A percentile compares a stretch with the other conserved stretches of the same genome.
Conservation (phyloP, 1,139 yeast species). For the Saccharomyces hybrid region DNA sequence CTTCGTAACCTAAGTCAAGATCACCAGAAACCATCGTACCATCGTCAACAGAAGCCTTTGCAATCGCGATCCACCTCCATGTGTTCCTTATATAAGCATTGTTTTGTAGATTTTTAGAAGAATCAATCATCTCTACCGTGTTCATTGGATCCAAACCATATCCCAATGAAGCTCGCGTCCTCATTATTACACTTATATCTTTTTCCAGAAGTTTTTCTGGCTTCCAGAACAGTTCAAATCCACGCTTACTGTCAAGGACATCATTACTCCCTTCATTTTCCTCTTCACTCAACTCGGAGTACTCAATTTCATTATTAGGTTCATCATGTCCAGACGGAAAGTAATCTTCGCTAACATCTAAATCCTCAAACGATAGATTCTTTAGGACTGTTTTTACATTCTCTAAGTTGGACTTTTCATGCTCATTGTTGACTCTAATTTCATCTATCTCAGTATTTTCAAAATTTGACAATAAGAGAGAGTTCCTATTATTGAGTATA, state of each 20-base stretch:
- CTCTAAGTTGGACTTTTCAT: slow-evolving; percentile 32
- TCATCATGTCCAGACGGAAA: slow-evolving; percentile 19
- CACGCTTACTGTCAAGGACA: slow-evolving; percentile 18
- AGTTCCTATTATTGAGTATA: slow-evolving; percentile 64
- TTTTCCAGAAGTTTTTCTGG: slow-evolving; percentile 40
- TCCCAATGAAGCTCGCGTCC: slow-evolving; percentile 63
- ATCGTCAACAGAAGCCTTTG: slow-evolving; percentile 57
- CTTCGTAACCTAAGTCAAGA: slow-evolving; percentile 79
- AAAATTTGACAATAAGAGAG: slow-evolving; percentile 60
- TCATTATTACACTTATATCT: slow-evolving; percentile 61
- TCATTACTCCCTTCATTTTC: slow-evolving; percentile 18
- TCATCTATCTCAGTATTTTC: slow-evolving; percentile 33
- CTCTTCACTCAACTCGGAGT: not conserved
- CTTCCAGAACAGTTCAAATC: slow-evolving; percentile 24
- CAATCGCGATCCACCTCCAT: slow-evolving; percentile 85
- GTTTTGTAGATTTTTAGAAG: slow-evolving; percentile 44
- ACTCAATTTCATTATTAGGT: slow-evolving; percentile 10
- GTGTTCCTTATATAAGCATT: slow-evolving; percentile 61
- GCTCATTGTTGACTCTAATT: slow-evolving; percentile 31
- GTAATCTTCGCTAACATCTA: slow-evolving; percentile 27
- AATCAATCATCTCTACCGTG: slow-evolving; percentile 57
- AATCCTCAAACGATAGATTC: slow-evolving; percentile 29
- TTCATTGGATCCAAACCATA: slow-evolving; percentile 65
- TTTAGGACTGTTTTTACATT: slow-evolving; percentile 16
- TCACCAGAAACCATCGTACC: slow-evolving; percentile 61